Evolutionary conservation across 2,329 filamentous ascomycete species (phyloP), one percentile per base, ranked within the genome.

Genomic region (Knufia petricola): DNA sequence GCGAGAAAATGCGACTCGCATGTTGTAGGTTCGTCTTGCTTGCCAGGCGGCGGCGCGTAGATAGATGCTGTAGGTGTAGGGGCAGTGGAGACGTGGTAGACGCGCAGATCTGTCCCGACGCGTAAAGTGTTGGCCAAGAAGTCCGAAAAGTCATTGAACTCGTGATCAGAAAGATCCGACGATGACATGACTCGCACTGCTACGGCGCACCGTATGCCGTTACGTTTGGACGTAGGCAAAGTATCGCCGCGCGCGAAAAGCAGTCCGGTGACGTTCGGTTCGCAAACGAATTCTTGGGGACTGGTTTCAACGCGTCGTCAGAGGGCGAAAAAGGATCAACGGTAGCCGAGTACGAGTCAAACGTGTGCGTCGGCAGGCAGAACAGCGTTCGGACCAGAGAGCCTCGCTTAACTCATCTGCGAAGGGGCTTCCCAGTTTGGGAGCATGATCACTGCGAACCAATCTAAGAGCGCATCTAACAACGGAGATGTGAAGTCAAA

Each of bases 21-120:
- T 59, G 83, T 90, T 0, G 92, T 98, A 51, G 78, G 75, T 61
- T 94, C 84, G 7, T 84, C 77, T 37, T 77, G 76, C 55, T 78
- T 71, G 50, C 82, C 79, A 3, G 86, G 85, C 3, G 86, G 81
- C 28, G 89, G 77, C 30, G 85, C 82, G 68, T 84, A 95, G 37
- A 98, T 78, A 13, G 90, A 77, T 7, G 81, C 76, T 53, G 81
- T 84, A 62, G 75, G 75, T 28, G 80, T 82, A 3, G 90, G 86
- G 12, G 85, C 84, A 3, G 89, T 94, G 20, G 87, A 94, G 58
- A 95, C 71, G 69, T 98, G 90, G 65, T 94, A 83, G 60, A 90
- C 74, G 55, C 75, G 81, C 63, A 94, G 85, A 41, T 67, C 64
- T 55, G 73, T 69, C 50, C 69, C 69, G 46, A 70, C 32, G 44